Conservation (phyloP, 495 filamentous ascomycete species). For the Lichenothelia convexa region DNA sequence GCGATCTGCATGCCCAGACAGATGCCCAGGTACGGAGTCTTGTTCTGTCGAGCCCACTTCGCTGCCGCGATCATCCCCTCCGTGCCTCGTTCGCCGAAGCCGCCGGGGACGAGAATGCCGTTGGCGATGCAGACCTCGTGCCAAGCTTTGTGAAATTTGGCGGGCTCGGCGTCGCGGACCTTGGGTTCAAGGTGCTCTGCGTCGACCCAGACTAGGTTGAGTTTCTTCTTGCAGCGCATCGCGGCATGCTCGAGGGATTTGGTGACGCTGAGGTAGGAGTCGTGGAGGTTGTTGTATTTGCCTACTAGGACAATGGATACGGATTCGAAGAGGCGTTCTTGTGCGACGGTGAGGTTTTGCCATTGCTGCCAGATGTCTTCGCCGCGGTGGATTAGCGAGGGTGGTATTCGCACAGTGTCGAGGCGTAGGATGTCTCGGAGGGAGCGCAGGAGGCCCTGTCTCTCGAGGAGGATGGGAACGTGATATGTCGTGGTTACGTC, state of each 20-base stretch:
- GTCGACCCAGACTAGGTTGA: slow-evolving; percentile 71
- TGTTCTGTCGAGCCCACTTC: slow-evolving; percentile 66
- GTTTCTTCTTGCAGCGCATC: slow-evolving; percentile 67
- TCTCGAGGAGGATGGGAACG: slow-evolving; percentile 72
- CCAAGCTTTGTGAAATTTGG: slow-evolving; percentile 81
- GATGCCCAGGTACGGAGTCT: slow-evolving; percentile 71
- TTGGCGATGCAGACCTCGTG: slow-evolving; percentile 50
- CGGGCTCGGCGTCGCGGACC: slow-evolving; percentile 36
- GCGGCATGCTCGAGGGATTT: slow-evolving; percentile 81
- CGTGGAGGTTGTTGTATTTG: slow-evolving; percentile 70
- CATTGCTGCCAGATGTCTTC: slow-evolving; percentile 52
- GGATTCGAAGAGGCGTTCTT: slow-evolving; percentile 40
- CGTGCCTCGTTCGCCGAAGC: slow-evolving; percentile 67
- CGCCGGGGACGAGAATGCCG: slow-evolving; percentile 55
- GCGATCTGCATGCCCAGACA: slow-evolving; percentile 93
- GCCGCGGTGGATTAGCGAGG: slow-evolving; percentile 36
- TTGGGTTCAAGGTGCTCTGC: slow-evolving; percentile 59
- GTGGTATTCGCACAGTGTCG: slow-evolving; percentile 27
- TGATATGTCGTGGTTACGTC: slow-evolving; percentile 81
- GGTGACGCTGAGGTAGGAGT: slow-evolving; percentile 64
- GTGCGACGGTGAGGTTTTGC: slow-evolving; percentile 44
- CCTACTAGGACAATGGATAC: slow-evolving; percentile 80
- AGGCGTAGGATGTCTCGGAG: slow-evolving; percentile 44
- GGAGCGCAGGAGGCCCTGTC: slow-evolving; percentile 50
- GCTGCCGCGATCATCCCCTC: slow-evolving; percentile 77